Evolutionary conservation across 108 stramenopile species (phyloP).

Genomic region (Stephanodiscus minutulus): DNA sequence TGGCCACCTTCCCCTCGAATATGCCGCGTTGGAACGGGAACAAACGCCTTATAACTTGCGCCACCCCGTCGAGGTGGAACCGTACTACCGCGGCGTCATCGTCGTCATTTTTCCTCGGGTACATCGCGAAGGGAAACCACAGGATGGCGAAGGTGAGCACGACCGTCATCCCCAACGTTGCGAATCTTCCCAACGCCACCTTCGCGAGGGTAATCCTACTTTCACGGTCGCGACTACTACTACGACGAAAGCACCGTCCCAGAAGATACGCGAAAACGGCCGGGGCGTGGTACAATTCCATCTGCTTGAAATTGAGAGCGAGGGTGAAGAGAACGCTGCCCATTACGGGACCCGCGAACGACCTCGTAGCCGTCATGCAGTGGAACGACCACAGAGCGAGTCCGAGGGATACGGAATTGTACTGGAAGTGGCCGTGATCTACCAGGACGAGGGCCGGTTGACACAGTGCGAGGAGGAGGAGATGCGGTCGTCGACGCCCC

Average conservation of each 20-base stretch:
- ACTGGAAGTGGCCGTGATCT: constrained; percentile 98
- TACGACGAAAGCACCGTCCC: constrained; percentile 62
- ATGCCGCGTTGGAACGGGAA: constrained; percentile 93
- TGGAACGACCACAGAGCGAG: constrained; percentile 75
- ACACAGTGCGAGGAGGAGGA: constrained; percentile 49
- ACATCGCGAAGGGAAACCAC: constrained; percentile 78
- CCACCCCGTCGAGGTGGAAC: constrained; percentile 38
- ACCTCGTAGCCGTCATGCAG: constrained; percentile 53
- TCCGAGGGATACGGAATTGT: constrained; percentile 91
- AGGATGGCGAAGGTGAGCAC: constrained; percentile 62
- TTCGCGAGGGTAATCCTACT: not conserved
- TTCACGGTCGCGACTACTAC: not conserved
- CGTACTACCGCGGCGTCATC: constrained; percentile 5
- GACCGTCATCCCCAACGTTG: constrained; percentile 73
- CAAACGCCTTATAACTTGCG: constrained; percentile 70
- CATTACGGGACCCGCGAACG: constrained; percentile 47
- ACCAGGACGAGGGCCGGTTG: constrained; percentile 87
- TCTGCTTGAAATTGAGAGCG: constrained; percentile 97
- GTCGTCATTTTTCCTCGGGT: constrained; percentile 6
- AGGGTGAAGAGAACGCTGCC: constrained; percentile 79
- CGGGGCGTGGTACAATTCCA: constrained; percentile 94
- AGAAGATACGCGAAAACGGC: constrained; percentile 87
- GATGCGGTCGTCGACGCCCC: not conserved
- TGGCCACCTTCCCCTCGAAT: constrained; percentile 96
- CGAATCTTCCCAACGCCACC: constrained; percentile 29